Conservation (phyloP, 495 filamentous ascomycete species). For the Poronia punctata region DNA sequence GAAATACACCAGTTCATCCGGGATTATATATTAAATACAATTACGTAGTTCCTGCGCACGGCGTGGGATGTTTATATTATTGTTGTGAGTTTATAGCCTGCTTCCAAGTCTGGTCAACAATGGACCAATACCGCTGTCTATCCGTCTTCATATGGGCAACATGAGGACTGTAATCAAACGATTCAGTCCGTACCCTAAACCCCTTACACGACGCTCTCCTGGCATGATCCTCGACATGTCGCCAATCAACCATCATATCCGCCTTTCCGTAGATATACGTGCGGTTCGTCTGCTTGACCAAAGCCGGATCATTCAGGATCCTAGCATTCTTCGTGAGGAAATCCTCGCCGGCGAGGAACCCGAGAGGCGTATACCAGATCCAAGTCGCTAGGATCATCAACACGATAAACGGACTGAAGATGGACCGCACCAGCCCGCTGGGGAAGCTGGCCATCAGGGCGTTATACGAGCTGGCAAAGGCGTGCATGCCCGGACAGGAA, state of each 20-base stretch:
- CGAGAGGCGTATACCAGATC: conserved; percentile 21
- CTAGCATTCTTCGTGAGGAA: conserved; percentile 18
- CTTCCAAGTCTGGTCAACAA: conserved; percentile 33
- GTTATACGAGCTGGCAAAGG: conserved; percentile 17
- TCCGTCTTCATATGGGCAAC: conserved; percentile 36
- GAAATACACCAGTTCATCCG: too few relatives aligned
- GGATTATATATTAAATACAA: too few relatives aligned
- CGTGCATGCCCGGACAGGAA: conserved; percentile 32
- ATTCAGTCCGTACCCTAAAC: conserved; percentile 26
- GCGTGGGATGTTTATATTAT: too few relatives aligned
- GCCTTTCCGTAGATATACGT: conserved; percentile 35
- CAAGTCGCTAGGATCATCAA: conserved; percentile 19
- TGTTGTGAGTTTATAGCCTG: background rate
- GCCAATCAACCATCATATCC: conserved; percentile 34
- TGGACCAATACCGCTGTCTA: conserved; percentile 35
- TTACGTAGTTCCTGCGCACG: too few relatives aligned
- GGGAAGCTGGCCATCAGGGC: conserved; percentile 24
- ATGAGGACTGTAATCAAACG: conserved; percentile 32
- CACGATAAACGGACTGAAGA: conserved; percentile 25
- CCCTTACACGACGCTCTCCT: conserved; percentile 24
- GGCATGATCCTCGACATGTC: conserved; percentile 34
- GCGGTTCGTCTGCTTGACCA: conserved; percentile 28
- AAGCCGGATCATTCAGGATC: conserved; percentile 24
- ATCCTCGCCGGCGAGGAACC: conserved; percentile 20
- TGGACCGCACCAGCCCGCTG: conserved; percentile 1